Base-by-base conservation (phyloP, 148 eudicot species). In the Rhododendron henanense region DNA sequence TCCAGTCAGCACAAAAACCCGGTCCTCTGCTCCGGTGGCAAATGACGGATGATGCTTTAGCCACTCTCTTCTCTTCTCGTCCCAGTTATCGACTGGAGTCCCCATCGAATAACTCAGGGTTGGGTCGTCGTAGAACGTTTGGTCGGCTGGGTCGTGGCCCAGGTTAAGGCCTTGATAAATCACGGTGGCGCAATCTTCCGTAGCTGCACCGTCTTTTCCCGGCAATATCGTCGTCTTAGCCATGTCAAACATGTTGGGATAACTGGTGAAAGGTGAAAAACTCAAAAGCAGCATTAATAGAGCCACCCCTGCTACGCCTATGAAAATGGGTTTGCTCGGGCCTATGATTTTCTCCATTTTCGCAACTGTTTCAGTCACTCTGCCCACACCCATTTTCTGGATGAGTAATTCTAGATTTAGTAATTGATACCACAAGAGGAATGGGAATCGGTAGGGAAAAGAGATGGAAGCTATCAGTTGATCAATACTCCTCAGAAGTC, bases 21-120 rank as follows among this genome's bases (percentile, higher is more conserved):
- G 87, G 10, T 57, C 73, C 6, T 48, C 48, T 1, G 82, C 35
- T 10, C 74, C 65, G 21, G 76, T 31, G 7, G 41, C 84, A 19
- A 90, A 86, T 0, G 87, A 41, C 0, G 92, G 90, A 15, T 90
- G 88, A 28, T 84, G 82, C 47, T 73, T 73, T 13, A 90, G 79
- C 28, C 74, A 67, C 74, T 67, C 35, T 23, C 74, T 21, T 3
- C 35, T 74, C 33, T 79, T 85, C 47, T 19, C 39, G 50, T 61
- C 87, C 92, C 92, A 90, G 35, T 84, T 81, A 9, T 63, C 39
- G 37, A 87, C 37, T 3, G 90, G 88, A 25, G 39, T 59, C 8
- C 74, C 88, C 2, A 90, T 61, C n/a, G 84, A 77, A 83, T 90
- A 90, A n/a, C 82, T 53, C 57, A 53, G 3, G 4, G 18, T 3